A percentile compares a stretch with the other conserved stretches of the same genome.
Conservation (phyloP, 257 asterid genomes). For the Nyctanthes arbortristis region DNA sequence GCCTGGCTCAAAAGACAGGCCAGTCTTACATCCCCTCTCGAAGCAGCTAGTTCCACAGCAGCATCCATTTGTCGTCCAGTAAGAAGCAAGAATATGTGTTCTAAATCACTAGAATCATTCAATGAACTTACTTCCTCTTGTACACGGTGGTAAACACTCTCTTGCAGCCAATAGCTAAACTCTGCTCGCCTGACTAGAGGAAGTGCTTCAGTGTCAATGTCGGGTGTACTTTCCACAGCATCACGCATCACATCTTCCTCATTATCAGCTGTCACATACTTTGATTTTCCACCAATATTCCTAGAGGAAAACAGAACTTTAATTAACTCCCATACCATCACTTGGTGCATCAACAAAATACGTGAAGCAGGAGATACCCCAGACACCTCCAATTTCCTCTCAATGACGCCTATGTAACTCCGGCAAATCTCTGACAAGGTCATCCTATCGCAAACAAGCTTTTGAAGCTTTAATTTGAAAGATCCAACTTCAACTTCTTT, state of each 20-base stretch:
- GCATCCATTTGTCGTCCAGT: constrained; percentile 91
- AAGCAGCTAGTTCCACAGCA: constrained; percentile 93
- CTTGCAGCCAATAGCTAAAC: constrained; percentile 95
- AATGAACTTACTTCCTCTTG: constrained; percentile 82
- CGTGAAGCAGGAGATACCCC: constrained; percentile 62
- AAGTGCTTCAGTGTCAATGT: constrained; percentile 75
- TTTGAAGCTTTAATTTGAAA: constrained; percentile 69
- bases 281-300: constrained; percentile 46
- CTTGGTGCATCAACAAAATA: constrained; percentile 86
- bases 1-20: constrained; percentile 93
- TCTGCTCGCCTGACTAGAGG: constrained; percentile 81
- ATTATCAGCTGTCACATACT: constrained; percentile 51
- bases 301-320: constrained; percentile 81
- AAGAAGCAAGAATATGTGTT: constrained; percentile 83
- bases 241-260: constrained; percentile 87
- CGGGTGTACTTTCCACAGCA: constrained; percentile 52
- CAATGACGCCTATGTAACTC: constrained; percentile 74
- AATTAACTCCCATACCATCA: constrained; percentile 85
- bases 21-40: constrained; percentile 94
- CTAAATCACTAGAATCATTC: constrained; percentile 60
- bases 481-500: constrained; percentile 56
- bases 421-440: constrained; percentile 81
- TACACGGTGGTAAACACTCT: constrained; percentile 86
- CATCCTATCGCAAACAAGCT: constrained; percentile 60
- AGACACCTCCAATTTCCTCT: constrained; percentile 78